Conservation (phyloP, 225 moss, liverwort and hornwort species). For the Anthoceros angustus region DNA sequence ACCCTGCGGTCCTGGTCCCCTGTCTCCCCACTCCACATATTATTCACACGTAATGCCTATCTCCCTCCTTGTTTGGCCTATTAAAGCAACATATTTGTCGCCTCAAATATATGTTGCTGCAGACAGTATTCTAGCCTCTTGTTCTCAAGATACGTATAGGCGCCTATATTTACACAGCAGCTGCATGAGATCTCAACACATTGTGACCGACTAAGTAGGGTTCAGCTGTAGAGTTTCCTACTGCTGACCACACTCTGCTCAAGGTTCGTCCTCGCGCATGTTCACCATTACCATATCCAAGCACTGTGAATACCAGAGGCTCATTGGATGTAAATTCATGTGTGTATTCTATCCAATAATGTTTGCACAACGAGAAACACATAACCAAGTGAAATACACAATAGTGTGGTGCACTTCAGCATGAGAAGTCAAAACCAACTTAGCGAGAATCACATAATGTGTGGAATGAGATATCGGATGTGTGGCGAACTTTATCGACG, state of each 20-base stretch:
- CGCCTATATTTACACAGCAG: slow-evolving; percentile 46
- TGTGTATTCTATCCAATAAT: slow-evolving; percentile 46
- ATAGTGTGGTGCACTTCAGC: too few species aligned
- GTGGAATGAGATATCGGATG: too few species aligned
- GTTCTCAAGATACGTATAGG: slow-evolving; percentile 42
- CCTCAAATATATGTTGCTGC: too few species aligned
- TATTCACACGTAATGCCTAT: slow-evolving; percentile 68
- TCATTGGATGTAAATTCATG: slow-evolving; percentile 82
- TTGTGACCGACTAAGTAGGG: too few species aligned
- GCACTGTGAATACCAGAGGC: slow-evolving; percentile 27
- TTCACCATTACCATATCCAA: slow-evolving; percentile 39
- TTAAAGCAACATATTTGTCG: slow-evolving; percentile 8
- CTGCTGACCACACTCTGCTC: slow-evolving; percentile 26
- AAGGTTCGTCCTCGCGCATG: slow-evolving; percentile 82
- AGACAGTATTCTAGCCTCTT: not conserved
- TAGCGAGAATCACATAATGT: too few species aligned
- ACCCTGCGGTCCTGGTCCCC: too few species aligned
- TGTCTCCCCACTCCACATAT: slow-evolving; percentile 73
- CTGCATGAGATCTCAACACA: slow-evolving; percentile 58
- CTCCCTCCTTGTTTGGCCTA: slow-evolving; percentile 53
- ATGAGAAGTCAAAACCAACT: too few species aligned
- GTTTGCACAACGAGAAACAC: slow-evolving; percentile 23
- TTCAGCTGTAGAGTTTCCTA: slow-evolving; percentile 54
- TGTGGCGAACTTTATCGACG: too few species aligned
- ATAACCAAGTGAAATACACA: not conserved